Evolutionary conservation across 345 rosid species (phyloP), one percentile per base, ranked within the genome.

Genomic region (Syzygium grande): DNA sequence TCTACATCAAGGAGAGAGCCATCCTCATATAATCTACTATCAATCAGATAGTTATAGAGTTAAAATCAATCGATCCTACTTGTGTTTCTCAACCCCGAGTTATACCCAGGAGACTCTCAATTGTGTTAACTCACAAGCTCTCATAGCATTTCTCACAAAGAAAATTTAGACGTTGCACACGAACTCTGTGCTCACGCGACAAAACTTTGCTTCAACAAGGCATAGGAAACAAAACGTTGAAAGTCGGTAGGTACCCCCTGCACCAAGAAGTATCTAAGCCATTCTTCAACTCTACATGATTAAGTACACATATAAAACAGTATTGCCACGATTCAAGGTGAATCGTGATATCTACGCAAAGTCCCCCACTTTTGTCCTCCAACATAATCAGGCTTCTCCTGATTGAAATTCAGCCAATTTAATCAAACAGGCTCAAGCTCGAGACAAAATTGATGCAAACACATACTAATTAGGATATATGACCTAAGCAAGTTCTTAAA

Each of bases 1-100:
- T 7, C 13, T 34, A 73, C 14, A 9, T 34, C 49, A 34, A 0
- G 2, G 0, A 34, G 25, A 17, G 0, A 73, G 41, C 7, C 2
- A 19, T 0, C 7, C 0, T 0, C 25, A 73, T 19, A 34, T 12
- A 34, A 34, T 34, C 11, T 0, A 73, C 7, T 19, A 3, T 73
- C 49, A 10, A 73, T 34, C 1, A 9, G 11, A 73, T 25, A 2
- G 11, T 34, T 34, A 38, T 0, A 17, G 0, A 34, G 9, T 73
- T 19, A 34, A 25, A 73, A 73, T 9, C 9, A 21, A 1, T 10
- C 25, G 19, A 34, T 21, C 49, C 14, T 8, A 0, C 23, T 73
- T 34, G 4, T 5, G 14, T 19, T 73, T 73, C 80, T 25, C 22
- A 34, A 3, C 25, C 13, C 2, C 9, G 9, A 19, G 10, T 34